These are phyloP conservation scores for Mycena metata DNA, from an alignment of 768 basidiomycete genomes.

Conservation along the genomic window DNA sequence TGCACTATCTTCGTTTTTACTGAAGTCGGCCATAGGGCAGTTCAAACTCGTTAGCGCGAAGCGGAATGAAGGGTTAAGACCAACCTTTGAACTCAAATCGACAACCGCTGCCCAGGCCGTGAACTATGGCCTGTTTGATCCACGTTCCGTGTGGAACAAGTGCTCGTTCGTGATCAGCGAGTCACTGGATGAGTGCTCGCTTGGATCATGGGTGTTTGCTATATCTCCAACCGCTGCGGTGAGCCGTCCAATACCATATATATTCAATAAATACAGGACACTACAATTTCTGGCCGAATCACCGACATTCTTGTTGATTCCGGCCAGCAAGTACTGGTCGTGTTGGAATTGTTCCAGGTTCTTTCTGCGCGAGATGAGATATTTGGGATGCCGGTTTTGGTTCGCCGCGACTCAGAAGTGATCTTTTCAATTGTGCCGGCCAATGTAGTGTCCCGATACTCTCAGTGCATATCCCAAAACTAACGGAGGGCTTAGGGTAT, in stretches of 20 bases:
- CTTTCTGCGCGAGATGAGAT: background rate
- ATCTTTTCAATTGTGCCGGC: slow-evolving; percentile 3
- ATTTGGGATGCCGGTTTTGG: slow-evolving; percentile 15
- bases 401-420: background rate
- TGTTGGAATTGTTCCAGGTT: too few relatives aligned
- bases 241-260: background rate
- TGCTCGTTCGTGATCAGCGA: slow-evolving; percentile 9
- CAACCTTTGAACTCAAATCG: background rate
- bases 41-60: background rate
- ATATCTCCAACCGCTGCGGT: slow-evolving; percentile 3
- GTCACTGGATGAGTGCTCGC: slow-evolving; percentile 7
- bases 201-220: slow-evolving; percentile 6
- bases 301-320: slow-evolving; percentile 4
- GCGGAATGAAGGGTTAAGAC: too few relatives aligned
- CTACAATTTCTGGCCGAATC: slow-evolving; percentile 5
- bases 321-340: background rate
- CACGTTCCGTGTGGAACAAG: slow-evolving; percentile 1
- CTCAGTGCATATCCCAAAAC: background rate
- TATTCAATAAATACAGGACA: background rate
- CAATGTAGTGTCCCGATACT: background rate
- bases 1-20: too few relatives aligned
- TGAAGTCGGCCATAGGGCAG: background rate
- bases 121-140: background rate
- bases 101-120: slow-evolving; percentile 1
- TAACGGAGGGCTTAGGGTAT: background rate